These are phyloP conservation scores for Leishmania aethiopica DNA, from an alignment of 208 protist species.

Conservation along the genomic window DNA sequence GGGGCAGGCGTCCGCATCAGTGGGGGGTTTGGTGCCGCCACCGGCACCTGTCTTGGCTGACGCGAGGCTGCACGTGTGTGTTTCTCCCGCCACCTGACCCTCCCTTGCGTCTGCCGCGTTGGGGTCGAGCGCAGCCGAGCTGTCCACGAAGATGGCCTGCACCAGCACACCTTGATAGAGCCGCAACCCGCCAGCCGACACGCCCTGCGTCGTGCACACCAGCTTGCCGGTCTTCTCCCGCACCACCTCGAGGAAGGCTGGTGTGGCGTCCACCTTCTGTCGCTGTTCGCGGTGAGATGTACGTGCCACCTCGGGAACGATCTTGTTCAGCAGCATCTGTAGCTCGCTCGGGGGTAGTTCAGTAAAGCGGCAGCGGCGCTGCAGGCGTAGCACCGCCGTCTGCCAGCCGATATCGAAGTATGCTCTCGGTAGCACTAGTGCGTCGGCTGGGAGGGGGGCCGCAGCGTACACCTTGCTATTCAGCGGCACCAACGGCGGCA, in stretches of 20 bases:
- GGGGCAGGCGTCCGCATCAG: background rate
- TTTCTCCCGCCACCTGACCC: background rate
- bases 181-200: constrained; percentile 61
- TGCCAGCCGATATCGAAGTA: constrained; percentile 81
- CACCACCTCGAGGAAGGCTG: constrained; percentile 35
- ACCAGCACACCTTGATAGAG: constrained; percentile 70
- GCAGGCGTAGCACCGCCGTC: constrained; percentile 52
- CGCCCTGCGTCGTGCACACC: constrained; percentile 49
- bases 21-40: background rate
- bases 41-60: background rate
- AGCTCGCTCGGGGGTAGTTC: constrained; percentile 48
- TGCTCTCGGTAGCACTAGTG: constrained; percentile 56
- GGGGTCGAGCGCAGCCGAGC: constrained; percentile 9
- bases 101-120: background rate
- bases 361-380: constrained; percentile 35
- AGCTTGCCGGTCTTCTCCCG: constrained; percentile 75
- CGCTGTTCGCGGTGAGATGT: constrained; percentile 2
- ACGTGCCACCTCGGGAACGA: constrained; percentile 50
- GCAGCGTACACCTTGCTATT: constrained; percentile 59
- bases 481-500: constrained; percentile 69
- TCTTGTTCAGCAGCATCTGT: constrained; percentile 78
- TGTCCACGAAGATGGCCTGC: constrained; percentile 74
- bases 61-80: background rate
- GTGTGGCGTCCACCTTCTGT: background rate
- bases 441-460: constrained; percentile 52